Evolutionary conservation across 2,329 filamentous ascomycete genomes (phyloP).

Genomic region (Lecanicillium sp.): DNA sequence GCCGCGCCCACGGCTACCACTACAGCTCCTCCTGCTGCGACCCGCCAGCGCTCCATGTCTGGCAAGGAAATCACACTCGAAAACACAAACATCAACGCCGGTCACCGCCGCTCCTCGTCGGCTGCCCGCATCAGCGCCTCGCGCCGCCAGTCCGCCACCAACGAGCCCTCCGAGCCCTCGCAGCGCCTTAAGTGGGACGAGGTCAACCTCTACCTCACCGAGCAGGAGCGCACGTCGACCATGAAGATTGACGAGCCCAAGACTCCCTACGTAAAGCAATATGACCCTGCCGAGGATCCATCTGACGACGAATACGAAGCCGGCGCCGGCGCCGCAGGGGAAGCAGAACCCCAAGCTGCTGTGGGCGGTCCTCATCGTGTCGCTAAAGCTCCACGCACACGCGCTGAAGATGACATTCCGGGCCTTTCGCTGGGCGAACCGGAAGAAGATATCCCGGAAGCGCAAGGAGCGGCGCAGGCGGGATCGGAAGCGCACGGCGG

Average conservation of each 20-base stretch:
- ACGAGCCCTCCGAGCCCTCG: conserved; percentile 44
- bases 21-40: conserved; percentile 40
- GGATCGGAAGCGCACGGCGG: background rate
- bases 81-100: conserved; percentile 93
- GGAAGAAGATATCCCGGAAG: conserved; percentile 59
- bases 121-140: conserved; percentile 56
- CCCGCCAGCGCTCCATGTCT: conserved; percentile 38
- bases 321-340: background rate
- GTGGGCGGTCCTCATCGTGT: conserved; percentile 24
- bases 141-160: conserved; percentile 62
- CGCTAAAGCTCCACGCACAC: conserved; percentile 32
- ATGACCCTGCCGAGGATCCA: conserved; percentile 83
- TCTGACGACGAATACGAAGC: conserved; percentile 64
- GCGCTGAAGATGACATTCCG: conserved; percentile 71
- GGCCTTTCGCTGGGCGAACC: conserved; percentile 89
- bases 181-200: conserved; percentile 96
- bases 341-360: conserved; percentile 14
- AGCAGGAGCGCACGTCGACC: conserved; percentile 88
- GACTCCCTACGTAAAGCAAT: conserved; percentile 90
- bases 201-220: conserved; percentile 92
- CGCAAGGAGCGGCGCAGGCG: conserved; percentile 26
- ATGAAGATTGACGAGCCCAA: conserved; percentile 99
- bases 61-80: conserved; percentile 88
- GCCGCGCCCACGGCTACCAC: conserved; percentile 29
- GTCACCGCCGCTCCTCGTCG: conserved; percentile 75